Conservation (phyloP, 345 rosid species). For the Tarenaya hassleriana region DNA sequence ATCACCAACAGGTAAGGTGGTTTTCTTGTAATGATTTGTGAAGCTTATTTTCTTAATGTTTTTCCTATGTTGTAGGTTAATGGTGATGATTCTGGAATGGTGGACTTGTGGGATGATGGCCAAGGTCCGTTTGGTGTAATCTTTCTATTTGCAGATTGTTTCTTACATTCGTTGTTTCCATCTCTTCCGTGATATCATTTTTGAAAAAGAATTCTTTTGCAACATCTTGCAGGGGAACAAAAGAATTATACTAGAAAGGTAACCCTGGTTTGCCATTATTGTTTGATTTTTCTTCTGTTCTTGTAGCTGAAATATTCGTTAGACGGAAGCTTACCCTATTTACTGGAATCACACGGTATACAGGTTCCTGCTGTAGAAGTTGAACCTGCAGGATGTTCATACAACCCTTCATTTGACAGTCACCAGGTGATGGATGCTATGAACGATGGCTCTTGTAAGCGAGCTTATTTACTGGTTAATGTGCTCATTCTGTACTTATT, state of each 20-base stretch:
- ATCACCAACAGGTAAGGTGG: background rate
- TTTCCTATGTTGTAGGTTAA: conserved; percentile 30
- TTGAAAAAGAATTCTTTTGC: background rate
- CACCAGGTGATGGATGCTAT: conserved; percentile 52
- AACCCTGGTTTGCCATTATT: background rate
- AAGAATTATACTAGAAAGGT: conserved; percentile 50
- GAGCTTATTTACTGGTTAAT: background rate
- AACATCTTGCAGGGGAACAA: conserved; percentile 36
- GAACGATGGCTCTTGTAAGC: background rate
- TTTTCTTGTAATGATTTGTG: background rate
- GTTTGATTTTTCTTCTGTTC: conserved; percentile 13
- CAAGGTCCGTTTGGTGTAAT: conserved; percentile 38
- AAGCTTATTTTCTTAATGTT: no score
- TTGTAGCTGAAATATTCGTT: background rate
- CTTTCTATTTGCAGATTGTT: background rate
- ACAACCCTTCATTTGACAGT: conserved; percentile 69
- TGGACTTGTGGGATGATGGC: conserved; percentile 69
- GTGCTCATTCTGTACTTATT: conserved; percentile 2
- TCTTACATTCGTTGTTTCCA: background rate
- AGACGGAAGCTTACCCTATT: no score
- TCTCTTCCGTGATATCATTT: background rate
- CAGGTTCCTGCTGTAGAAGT: conserved; percentile 87
- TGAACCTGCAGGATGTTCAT: conserved; percentile 91
- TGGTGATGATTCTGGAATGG: conserved; percentile 40
- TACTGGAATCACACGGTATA: no score